Evolutionary conservation across 2,329 filamentous ascomycete genomes (phyloP).

Genomic region (Alternaria sp.): DNA sequence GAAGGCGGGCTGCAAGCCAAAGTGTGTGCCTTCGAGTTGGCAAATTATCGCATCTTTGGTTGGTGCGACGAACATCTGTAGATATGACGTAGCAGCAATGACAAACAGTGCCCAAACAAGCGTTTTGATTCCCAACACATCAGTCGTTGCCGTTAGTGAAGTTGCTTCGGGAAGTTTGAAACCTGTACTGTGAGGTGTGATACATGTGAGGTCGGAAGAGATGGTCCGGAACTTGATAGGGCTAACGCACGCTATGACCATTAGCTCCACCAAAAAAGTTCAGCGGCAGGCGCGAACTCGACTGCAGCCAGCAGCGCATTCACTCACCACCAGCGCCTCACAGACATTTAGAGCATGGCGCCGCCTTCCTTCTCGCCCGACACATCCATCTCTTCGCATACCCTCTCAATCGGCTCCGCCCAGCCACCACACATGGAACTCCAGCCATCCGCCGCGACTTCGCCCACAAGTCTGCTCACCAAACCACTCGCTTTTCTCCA

Average conservation of each 20-base stretch:
- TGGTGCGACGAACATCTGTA: no score
- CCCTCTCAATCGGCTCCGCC: slow-evolving; percentile 49
- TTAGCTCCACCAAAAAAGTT: slow-evolving; percentile 26
- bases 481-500: slow-evolving; percentile 80
- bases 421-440: slow-evolving; percentile 49
- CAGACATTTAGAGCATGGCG: slow-evolving; percentile 37
- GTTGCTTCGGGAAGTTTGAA: no score
- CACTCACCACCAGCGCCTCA: background rate
- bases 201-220: background rate
- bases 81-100: no score
- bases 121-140: no score
- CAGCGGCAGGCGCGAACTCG: slow-evolving; percentile 15
- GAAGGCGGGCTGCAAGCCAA: no score
- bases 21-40: no score
- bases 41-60: no score
- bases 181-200: background rate
- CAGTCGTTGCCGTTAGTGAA: no score
- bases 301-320: slow-evolving; percentile 3
- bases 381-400: slow-evolving; percentile 52
- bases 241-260: slow-evolving; percentile 16
- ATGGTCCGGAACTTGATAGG: background rate
- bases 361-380: slow-evolving; percentile 48
- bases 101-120: no score
- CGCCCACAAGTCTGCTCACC: slow-evolving; percentile 67
- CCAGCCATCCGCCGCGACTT: slow-evolving; percentile 48